Conservation (phyloP, 202 grass and related monocot species). For the Carex arenaria region DNA sequence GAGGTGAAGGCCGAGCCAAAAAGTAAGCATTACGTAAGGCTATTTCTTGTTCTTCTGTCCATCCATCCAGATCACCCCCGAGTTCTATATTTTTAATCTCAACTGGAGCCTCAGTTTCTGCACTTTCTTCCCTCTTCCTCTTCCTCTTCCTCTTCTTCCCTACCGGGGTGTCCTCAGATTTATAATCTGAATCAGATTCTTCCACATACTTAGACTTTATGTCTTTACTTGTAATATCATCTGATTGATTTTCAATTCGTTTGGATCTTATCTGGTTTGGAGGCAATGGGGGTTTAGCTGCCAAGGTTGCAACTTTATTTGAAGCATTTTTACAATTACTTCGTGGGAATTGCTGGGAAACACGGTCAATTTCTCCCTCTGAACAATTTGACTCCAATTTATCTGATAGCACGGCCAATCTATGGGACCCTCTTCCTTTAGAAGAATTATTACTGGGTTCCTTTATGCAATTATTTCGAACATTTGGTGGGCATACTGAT, state of each 20-base stretch:
- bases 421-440: neutral
- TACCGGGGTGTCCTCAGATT: neutral
- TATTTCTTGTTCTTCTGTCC: slow-evolving; percentile 69
- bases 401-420: neutral
- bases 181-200: slow-evolving; percentile 10
- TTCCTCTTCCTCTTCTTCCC: neutral
- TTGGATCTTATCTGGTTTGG: slow-evolving; percentile 16
- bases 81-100: slow-evolving; percentile 19
- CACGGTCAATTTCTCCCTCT: neutral
- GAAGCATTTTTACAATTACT: slow-evolving; percentile 14
- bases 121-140: slow-evolving; percentile 23
- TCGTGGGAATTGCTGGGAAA: neutral
- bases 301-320: slow-evolving; percentile 6
- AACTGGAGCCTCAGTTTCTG: slow-evolving; percentile 18
- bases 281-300: neutral
- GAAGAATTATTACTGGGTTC: neutral
- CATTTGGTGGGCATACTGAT: neutral
- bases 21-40: slow-evolving; percentile 64
- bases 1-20: slow-evolving; percentile 59
- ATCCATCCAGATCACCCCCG: slow-evolving; percentile 33
- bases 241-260: neutral
- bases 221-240: slow-evolving; percentile 2
- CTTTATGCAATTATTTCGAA: neutral
- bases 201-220: neutral
- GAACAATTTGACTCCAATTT: neutral